Evolutionary conservation across 495 filamentous ascomycete genomes (phyloP), one percentile per base, ranked within the genome.

Genomic region (Oidiodendron maius): DNA sequence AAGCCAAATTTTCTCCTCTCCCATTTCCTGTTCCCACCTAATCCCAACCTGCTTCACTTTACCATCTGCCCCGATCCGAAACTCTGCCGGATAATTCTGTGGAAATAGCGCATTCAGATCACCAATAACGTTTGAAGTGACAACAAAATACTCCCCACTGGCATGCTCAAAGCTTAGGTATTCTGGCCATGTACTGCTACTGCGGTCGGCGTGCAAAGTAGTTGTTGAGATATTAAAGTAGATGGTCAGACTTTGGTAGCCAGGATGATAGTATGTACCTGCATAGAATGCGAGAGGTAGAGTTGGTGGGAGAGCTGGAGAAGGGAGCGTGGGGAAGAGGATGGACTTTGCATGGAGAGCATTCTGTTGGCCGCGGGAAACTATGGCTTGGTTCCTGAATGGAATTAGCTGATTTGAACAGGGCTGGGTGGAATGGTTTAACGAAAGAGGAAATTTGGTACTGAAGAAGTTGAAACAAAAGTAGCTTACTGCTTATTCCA

Each of bases 401-500:
- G n/a, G n/a, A n/a, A n/a, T n/a, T n/a, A n/a, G n/a, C n/a, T n/a
- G n/a, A n/a, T n/a, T n/a, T n/a, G n/a, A n/a, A n/a, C n/a, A n/a
- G n/a, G n/a, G n/a, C n/a, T n/a, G n/a, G n/a, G n/a, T n/a, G n/a
- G n/a, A n/a, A n/a, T n/a, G n/a, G n/a, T n/a, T n/a, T n/a, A n/a
- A n/a, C n/a, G n/a, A n/a, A n/a, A n/a, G n/a, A n/a, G n/a, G n/a
- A n/a, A n/a, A n/a, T n/a, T n/a, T n/a, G n/a, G n/a, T n/a, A n/a
- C n/a, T n/a, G n/a, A n/a, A n/a, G n/a, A n/a, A n/a, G n/a, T n/a
- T n/a, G n/a, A n/a, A n/a, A n/a, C n/a, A n/a, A n/a, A 15, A 17
- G n/a, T 13, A 4, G 4, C 4, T n/a, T n/a, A 64, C 64, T 45
- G 41, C 18, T 46, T 46, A 36, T 49, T 52, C 63, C 58, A 66